Conservation (phyloP, 108 stramenopile species). For the Asterionellopsis glacialis region DNA sequence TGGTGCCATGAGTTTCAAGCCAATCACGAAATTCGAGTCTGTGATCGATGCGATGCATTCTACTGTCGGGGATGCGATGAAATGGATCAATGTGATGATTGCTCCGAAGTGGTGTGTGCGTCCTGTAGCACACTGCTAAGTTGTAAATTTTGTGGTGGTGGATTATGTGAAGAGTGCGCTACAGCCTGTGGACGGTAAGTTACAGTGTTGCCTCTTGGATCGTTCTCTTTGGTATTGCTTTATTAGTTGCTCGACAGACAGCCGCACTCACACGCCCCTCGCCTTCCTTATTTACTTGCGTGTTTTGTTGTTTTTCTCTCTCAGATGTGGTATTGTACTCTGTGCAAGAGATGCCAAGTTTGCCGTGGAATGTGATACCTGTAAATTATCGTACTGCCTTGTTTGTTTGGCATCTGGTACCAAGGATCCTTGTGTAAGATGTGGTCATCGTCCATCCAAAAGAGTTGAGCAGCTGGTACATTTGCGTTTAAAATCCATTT, state of each 20-base stretch:
- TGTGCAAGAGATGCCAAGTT: slow-evolving; percentile 91
- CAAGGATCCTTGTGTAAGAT: slow-evolving; percentile 88
- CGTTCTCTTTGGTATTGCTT: not conserved
- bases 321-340: slow-evolving; percentile 86
- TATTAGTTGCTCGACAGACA: too few relatives aligned
- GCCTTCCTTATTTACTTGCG: too few relatives aligned
- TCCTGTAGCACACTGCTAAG: slow-evolving; percentile 81
- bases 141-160: slow-evolving; percentile 92
- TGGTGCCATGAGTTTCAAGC: slow-evolving; percentile 95
- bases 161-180: slow-evolving; percentile 90
- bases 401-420: slow-evolving; percentile 85
- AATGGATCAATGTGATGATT: slow-evolving; percentile 94
- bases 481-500: slow-evolving; percentile 84
- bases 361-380: slow-evolving; percentile 93
- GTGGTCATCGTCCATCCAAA: slow-evolving; percentile 84
- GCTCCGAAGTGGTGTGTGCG: slow-evolving; percentile 87
- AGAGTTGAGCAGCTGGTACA: slow-evolving; percentile 90
- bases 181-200: slow-evolving; percentile 70
- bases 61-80: slow-evolving; percentile 86
- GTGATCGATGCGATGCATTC: slow-evolving; percentile 91
- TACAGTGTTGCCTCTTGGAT: slow-evolving; percentile 45
- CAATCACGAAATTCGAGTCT: slow-evolving; percentile 89
- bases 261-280: too few relatives aligned
- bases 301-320: too few relatives aligned
- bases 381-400: slow-evolving; percentile 84